A percentile compares a stretch with the other conserved stretches of the same genome.
These are phyloP conservation scores for Hymenoscyphus occultus DNA, from an alignment of 2,329 filamentous ascomycete species.

Conservation along the genomic window DNA sequence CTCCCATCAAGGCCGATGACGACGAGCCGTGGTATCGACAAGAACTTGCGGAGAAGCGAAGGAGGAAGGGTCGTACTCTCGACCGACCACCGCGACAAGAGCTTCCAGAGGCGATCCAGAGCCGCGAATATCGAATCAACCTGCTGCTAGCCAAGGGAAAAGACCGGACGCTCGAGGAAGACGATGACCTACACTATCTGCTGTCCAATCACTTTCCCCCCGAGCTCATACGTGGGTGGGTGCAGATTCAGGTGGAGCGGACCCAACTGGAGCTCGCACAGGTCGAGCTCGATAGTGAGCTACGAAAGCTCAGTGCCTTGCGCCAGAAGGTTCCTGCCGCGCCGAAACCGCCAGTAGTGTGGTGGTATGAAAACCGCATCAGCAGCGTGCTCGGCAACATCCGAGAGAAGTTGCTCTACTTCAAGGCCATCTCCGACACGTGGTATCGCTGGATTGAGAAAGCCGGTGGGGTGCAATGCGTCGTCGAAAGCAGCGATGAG, in stretches of 20 bases:
- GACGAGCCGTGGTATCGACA: constrained; percentile 18
- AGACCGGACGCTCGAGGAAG: background rate
- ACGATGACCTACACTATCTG: background rate
- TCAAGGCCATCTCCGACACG: background rate
- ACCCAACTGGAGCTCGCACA: too few relatives aligned
- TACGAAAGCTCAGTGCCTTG: too few relatives aligned
- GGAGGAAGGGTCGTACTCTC: background rate
- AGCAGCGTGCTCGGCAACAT: background rate
- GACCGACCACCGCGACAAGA: background rate
- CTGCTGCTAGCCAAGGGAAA: background rate
- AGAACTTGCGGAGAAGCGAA: background rate
- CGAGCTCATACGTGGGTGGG: background rate
- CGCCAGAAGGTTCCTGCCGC: too few relatives aligned
- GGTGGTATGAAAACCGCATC: too few relatives aligned
- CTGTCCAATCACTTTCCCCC: background rate
- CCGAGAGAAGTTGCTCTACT: background rate
- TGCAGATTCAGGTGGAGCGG: background rate
- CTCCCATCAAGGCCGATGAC: constrained; percentile 14
- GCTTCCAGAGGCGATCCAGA: constrained; percentile 9
- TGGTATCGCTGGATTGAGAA: background rate
- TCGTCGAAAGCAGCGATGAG: background rate
- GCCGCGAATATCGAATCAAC: background rate
- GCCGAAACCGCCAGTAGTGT: too few relatives aligned
- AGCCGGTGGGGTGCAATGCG: background rate
- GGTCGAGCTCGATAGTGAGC: too few relatives aligned